These are phyloP conservation scores for Acacia confusa DNA, from an alignment of 306 rosid genomes.

Conservation along the genomic window DNA sequence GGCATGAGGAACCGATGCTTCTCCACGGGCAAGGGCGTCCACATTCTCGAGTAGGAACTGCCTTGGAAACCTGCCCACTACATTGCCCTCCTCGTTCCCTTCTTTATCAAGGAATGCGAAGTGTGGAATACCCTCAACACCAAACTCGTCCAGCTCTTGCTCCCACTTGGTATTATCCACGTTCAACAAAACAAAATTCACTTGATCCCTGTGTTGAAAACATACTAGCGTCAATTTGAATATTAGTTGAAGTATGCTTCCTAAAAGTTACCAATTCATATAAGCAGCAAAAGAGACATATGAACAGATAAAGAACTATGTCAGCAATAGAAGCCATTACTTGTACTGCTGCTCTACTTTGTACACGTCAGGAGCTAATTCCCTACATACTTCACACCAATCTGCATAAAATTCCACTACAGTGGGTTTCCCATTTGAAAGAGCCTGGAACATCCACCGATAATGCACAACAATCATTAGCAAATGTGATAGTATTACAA, in stretches of 20 bases:
- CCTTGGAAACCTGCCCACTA: constrained; percentile 90
- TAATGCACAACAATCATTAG: constrained; percentile 12
- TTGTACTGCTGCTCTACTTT: constrained; percentile 93
- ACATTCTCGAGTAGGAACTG: constrained; percentile 76
- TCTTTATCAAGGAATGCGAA: constrained; percentile 82
- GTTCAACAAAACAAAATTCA: constrained; percentile 76
- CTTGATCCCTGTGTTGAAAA: constrained; percentile 52
- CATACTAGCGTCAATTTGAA: not conserved
- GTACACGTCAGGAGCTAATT: constrained; percentile 91
- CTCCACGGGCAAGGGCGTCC: constrained; percentile 79
- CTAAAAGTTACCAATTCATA: not conserved
- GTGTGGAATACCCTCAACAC: constrained; percentile 99
- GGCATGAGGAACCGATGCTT: constrained; percentile 77
- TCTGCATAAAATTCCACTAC: constrained; percentile 98
- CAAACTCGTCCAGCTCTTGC: constrained; percentile 96
- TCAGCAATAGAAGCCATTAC: constrained; percentile 44
- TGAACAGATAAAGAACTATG: not conserved
- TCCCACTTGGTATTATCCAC: constrained; percentile 98
- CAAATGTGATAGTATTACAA: constrained; percentile 8
- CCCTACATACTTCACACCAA: constrained; percentile 98
- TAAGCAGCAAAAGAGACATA: constrained; percentile 14
- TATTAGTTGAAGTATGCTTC: not conserved
- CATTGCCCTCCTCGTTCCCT: constrained; percentile 96
- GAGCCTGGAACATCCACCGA: constrained; percentile 61
- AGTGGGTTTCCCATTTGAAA: constrained; percentile 91